Evolutionary conservation across 768 basidiomycete genomes (phyloP), one percentile per base, ranked within the genome.

Genomic region (Guyanaporus albipodus): DNA sequence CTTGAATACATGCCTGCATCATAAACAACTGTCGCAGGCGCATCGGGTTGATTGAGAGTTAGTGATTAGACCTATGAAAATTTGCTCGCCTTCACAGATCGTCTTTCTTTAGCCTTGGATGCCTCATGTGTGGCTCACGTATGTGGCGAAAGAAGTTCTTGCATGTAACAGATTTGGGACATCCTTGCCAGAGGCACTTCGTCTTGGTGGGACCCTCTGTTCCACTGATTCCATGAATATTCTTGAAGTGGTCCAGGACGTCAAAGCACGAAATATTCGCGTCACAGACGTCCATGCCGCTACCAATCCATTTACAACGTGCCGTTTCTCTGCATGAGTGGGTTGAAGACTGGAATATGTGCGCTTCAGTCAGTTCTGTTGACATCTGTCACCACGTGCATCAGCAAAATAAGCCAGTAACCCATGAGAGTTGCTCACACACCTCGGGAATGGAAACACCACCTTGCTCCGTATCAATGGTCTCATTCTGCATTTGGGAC

Each of bases 71-170:
- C n/a, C n/a, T n/a, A n/a, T n/a, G 27, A 14, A 22, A 42, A 5
- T 8, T 26, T 24, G 11, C 46, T 31, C 12, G 6, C 44, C 40
- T 17, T 43, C 38, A 43, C 28, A 28, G 11, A 3, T 8, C 12
- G 7, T 15, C 19, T 32, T 19, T 29, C 21, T 11, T 1, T 4
- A 0, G 0, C 17, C 56, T 48, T 0, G 10, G 28, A 26, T 55
- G 53, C 1, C 18, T 28, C 9, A 55, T 4, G 2, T 58, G 57
- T 0, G 0, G 0, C 1, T 55, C 57, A 0, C 5, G 4, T 4
- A 46, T 6, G 5, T 58, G 57, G 0, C 57, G 53, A 4, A 0
- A 1, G 6, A 51, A 38, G 12, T 48, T 55, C 4, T 59, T 50
- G 4, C 23, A 24, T 8, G 0, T 1, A n/a, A 22, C 1, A 0